Evolutionary conservation across 2,329 filamentous ascomycete species (phyloP), one percentile per base, ranked within the genome.

Genomic region (Colletotrichum salicis): DNA sequence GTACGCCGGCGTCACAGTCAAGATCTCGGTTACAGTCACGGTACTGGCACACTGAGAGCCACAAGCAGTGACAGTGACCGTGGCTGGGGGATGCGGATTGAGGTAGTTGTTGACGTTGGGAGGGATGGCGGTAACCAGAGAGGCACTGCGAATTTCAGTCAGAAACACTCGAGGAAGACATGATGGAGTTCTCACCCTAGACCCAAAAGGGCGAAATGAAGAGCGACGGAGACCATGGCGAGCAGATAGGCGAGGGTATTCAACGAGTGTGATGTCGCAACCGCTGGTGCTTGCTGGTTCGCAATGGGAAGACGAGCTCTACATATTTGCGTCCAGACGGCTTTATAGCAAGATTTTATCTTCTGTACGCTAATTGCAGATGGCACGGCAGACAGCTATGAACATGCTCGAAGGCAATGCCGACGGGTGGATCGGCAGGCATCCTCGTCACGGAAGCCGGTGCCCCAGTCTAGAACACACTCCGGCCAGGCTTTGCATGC

Each of bases 11-110:
- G 78, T 83, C 41, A 73, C 57, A 8, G 75, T 76, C 67, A 81
- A 76, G 10, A 80, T 82, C 54, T 74, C 59, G 7, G 75, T 76
- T 64, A 81, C 76, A 10, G 81, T 82, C 7, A 80, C 71, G 4
- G 72, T 72, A 22, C 67, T 71, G 12, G 71, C 67, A 13, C 73
- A 74, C 5, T 67, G 45, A 19, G 61, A 61, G 19, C 56, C 67
- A 57, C 71, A 73, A 2, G 64, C 51, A 6, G 71, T 71, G 48
- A 73, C 33, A 1, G 73, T 73, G 19, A 72, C 61, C 10, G 69
- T 71, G n/a, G 65, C 64, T 13, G 58, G 64, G 29, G 70, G 65
- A 5, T 45, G 60, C 22, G 54, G 55, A 3, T 55, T 48, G 27
- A 72, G 35, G 61, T 73, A 71, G 24, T 54, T 48, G 41, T 48